Percentiles rank a stretch among this genome's conserved stretches.
phyloP scores from a whole-genome alignment of 2,329 filamentous ascomycete species.

The Cytospora chrysosperma region DNA sequence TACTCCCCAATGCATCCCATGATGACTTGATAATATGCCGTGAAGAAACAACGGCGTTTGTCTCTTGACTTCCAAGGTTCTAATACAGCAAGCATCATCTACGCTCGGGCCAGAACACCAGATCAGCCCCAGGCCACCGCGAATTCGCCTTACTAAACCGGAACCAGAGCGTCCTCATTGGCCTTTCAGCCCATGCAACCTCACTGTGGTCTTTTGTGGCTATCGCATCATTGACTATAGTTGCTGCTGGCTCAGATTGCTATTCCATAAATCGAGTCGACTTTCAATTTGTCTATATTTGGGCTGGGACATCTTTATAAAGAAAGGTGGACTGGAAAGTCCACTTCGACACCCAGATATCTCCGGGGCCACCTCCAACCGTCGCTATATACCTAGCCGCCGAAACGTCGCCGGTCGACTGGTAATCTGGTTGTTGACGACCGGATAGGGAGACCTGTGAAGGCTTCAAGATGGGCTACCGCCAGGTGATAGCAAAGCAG shows the following conservation, averaged over 20 bases:
- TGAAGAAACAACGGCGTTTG: constrained; percentile 1
- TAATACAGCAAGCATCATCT: constrained; percentile 2
- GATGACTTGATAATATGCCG: not conserved
- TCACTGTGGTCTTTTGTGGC: constrained; percentile 26
- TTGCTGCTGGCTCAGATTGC: constrained; percentile 62
- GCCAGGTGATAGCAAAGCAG: constrained; percentile 57
- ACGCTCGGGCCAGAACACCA: constrained; percentile 37
- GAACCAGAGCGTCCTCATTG: constrained; percentile 11
- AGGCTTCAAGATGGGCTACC: constrained; percentile 39
- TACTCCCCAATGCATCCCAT: not conserved
- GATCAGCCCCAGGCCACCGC: constrained; percentile 30
- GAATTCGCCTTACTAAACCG: constrained; percentile 29
- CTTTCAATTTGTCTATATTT: constrained; percentile 29
- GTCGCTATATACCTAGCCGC: constrained; percentile 26
- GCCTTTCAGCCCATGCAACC: constrained; percentile 15
- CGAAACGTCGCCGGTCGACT: constrained; percentile 57
- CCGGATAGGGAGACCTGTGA: constrained; percentile 30
- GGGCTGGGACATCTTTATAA: constrained; percentile 30
- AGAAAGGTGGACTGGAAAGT: constrained; percentile 19
- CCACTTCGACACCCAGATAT: constrained; percentile 20
- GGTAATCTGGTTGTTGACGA: constrained; percentile 34
- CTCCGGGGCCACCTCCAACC: constrained; percentile 22
- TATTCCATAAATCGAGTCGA: constrained; percentile 41
- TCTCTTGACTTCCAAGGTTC: no score
- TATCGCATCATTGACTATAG: constrained; percentile 38